Conservation (phyloP, 139 green algal species). For the Chlamydomonas asymmetrica region DNA sequence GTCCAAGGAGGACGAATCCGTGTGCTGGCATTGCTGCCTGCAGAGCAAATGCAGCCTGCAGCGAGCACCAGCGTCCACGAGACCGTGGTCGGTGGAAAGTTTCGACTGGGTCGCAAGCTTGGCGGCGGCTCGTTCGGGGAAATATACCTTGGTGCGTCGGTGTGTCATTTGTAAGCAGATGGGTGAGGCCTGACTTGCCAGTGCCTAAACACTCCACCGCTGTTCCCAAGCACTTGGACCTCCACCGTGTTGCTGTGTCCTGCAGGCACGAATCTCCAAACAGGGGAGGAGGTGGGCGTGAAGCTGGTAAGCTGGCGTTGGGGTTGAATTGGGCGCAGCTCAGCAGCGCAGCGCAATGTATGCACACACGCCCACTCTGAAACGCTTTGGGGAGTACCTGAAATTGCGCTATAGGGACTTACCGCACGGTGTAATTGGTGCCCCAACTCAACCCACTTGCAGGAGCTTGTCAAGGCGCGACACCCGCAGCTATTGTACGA, state of each 20-base stretch:
- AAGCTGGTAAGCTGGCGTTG: constrained; percentile 82
- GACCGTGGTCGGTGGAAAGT: constrained; percentile 61
- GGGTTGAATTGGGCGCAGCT: neutral
- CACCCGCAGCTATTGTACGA: constrained; percentile 95
- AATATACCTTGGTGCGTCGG: constrained; percentile 78
- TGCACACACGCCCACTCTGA: constrained; percentile 1
- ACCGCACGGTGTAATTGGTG: too few relatives aligned
- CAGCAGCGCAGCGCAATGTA: neutral
- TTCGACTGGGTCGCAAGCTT: constrained; percentile 83
- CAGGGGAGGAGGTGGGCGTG: constrained; percentile 96
- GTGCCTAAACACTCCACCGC: too few relatives aligned
- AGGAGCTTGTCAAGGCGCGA: constrained; percentile 87
- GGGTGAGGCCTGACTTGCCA: too few relatives aligned
- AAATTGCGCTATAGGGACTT: too few relatives aligned
- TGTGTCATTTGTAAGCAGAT: neutral
- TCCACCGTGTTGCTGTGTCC: too few relatives aligned
- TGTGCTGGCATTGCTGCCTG: too few relatives aligned
- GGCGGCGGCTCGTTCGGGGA: constrained; percentile 84
- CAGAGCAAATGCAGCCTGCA: neutral
- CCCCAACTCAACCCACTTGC: too few relatives aligned
- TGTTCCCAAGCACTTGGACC: too few relatives aligned
- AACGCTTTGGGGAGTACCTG: too few relatives aligned
- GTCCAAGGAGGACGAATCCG: too few relatives aligned
- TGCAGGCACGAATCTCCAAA: constrained; percentile 93
- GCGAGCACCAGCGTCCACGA: constrained; percentile 23